Conservation (phyloP, 1,139 yeast species). For the Candida dubliniensis region DNA sequence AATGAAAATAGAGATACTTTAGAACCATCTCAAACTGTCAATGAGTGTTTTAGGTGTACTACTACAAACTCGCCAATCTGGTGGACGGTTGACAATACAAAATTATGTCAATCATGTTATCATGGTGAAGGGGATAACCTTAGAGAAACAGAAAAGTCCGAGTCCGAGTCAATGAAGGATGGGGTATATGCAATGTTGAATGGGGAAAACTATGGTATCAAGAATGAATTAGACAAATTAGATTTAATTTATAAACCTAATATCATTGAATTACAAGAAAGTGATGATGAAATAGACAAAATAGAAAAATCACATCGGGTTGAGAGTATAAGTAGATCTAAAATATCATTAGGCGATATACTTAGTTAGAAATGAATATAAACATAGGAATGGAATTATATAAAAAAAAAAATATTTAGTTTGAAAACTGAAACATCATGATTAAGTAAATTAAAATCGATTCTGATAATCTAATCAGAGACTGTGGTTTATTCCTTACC, state of each 20-base stretch:
- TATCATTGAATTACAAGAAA: conserved; percentile 3
- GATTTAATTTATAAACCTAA: conserved; percentile 17
- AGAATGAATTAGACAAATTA: conserved; percentile 28
- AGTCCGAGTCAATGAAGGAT: conserved; percentile 11
- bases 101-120: conserved; percentile 36
- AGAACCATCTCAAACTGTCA: neutral
- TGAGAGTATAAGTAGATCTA: conserved; percentile 19
- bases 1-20: neutral
- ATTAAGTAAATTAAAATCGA: neutral
- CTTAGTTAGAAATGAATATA: conserved; percentile 14
- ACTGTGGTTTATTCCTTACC: too few relatives aligned
- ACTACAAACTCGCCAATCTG: conserved; percentile 39
- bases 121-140: conserved; percentile 18
- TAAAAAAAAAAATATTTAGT: neutral
- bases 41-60: conserved; percentile 25
- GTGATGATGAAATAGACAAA: neutral
- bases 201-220: conserved; percentile 37
- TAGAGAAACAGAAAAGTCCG: conserved; percentile 1
- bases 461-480: neutral
- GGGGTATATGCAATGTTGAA: conserved; percentile 31
- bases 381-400: too few relatives aligned
- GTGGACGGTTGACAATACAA: conserved; percentile 25
- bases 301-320: conserved; percentile 1
- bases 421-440: neutral
- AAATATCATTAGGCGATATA: conserved; percentile 28